A percentile compares a stretch with the other conserved stretches of the same genome.
These are phyloP conservation scores for Sporisorium exsertum DNA, from an alignment of 1,284 basidiomycete genomes.

Conservation along the genomic window DNA sequence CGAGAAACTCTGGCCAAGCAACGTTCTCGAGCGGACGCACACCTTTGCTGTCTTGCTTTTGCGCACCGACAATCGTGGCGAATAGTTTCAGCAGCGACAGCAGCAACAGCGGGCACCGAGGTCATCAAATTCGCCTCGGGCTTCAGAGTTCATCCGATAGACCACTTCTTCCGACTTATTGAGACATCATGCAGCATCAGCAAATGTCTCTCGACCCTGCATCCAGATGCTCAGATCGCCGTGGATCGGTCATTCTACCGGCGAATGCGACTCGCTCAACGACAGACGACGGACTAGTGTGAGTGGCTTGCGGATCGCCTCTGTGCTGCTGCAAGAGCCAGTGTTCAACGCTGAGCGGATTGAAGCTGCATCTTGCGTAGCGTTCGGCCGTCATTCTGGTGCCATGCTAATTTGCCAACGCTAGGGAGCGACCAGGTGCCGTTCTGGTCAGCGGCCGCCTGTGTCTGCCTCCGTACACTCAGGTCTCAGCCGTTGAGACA, in stretches of 20 bases:
- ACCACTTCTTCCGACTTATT: not conserved
- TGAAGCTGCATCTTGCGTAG: not conserved
- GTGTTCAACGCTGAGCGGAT: not conserved
- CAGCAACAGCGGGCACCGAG: not conserved
- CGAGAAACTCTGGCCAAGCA: not conserved
- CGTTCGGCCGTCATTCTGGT: not conserved
- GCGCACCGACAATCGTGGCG: not conserved
- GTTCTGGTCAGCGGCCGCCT: not conserved
- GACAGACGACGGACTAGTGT: too few relatives aligned
- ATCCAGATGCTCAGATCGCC: not conserved
- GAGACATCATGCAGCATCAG: not conserved
- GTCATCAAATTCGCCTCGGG: not conserved
- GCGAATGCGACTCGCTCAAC: not conserved
- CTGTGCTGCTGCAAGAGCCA: not conserved
- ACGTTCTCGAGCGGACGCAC: not conserved
- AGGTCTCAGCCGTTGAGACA: conserved; percentile 1
- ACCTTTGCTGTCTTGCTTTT: not conserved
- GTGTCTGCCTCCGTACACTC: not conserved
- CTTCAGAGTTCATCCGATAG: conserved; percentile 2
- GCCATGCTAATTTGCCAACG: not conserved
- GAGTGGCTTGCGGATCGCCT: not conserved
- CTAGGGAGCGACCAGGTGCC: not conserved
- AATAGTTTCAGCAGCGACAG: not conserved
- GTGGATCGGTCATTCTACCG: not conserved
- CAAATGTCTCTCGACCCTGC: not conserved